A percentile compares a stretch with the other conserved stretches of the same genome.
These are phyloP conservation scores for Cutaneotrichosporon daszewskae DNA, from an alignment of 1,284 basidiomycete species.

Conservation along the genomic window DNA sequence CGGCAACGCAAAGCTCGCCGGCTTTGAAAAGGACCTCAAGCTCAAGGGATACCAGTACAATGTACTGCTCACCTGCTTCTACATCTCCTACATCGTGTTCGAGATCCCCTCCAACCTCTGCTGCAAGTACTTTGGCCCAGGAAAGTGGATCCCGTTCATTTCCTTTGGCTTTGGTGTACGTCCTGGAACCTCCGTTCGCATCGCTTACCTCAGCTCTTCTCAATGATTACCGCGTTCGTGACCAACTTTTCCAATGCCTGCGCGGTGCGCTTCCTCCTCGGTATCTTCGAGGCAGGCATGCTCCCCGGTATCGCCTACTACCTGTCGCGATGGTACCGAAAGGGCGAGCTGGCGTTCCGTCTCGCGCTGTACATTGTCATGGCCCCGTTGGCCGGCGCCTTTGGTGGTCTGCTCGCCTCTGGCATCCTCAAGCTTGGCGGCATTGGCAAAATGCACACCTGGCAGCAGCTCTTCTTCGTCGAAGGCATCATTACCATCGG, in stretches of 20 bases:
- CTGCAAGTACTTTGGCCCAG: slow-evolving; percentile 16
- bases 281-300: slow-evolving; percentile 25
- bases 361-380: slow-evolving; percentile 19
- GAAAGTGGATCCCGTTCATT: slow-evolving; percentile 15
- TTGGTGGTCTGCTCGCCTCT: slow-evolving; percentile 16
- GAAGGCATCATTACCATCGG: slow-evolving; percentile 19
- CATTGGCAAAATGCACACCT: slow-evolving; percentile 12
- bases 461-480: slow-evolving; percentile 18
- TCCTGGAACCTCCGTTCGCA: neutral
- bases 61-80: slow-evolving; percentile 18
- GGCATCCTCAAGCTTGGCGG: slow-evolving; percentile 14
- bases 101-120: slow-evolving; percentile 15
- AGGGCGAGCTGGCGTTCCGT: slow-evolving; percentile 17
- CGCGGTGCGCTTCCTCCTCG: slow-evolving; percentile 22
- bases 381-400: slow-evolving; percentile 16
- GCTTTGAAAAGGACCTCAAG: slow-evolving; percentile 14
- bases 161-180: slow-evolving; percentile 14
- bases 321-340: slow-evolving; percentile 20
- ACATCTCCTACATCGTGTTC: slow-evolving; percentile 22
- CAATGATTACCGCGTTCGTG: slow-evolving; percentile 24
- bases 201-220: slow-evolving; percentile 8
- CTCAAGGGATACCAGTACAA: slow-evolving; percentile 23
- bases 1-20: slow-evolving; percentile 20
- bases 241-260: slow-evolving; percentile 29
- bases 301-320: slow-evolving; percentile 22